Base-by-base conservation (phyloP, 2,329 filamentous ascomycete genomes). In the Magnaporthales sp. region DNA sequence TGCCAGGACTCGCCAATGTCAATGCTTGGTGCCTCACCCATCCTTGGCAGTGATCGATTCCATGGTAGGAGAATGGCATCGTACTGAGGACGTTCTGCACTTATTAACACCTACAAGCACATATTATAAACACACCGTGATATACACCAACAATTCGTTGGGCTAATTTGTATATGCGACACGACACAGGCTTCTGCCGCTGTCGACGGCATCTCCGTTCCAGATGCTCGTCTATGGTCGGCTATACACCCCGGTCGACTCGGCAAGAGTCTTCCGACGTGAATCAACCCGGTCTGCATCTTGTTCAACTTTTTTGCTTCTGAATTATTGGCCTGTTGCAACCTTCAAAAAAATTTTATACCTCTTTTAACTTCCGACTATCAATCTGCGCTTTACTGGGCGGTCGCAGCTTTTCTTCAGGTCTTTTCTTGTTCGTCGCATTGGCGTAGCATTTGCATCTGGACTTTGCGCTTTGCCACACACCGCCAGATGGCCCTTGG, bases 51-150 rank as follows among this genome's bases (percentile, higher is more conserved):
- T 65, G 84, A 87, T 70, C 81, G 85, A 72, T 79, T 80, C 67
- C 80, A 83, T 71, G 79, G 82, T 70, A 82, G 86, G 73, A 85
- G 87, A 65, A 86, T 89, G 84, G 86, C 83, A 65, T 89, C 87
- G 11, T 89, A 87, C 75, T 89, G 78, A 82, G 24, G 8, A 58
- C 7, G 62, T 19, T 15, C n/a, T 8, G 38, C 31, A 32, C 10
- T 46, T 15, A 38, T 15, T 11, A 32, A 32, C 15, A 29, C 11
- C 30, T n/a, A 32, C 29, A 31, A 15, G 30, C 62, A 38, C 38
- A 32, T 63, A 38, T 19, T 32, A 31, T 15, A 31, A 13, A 38
- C 27, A 24, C n/a, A 10, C 29, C 22, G 62, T 26, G n/a, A 63
- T 29, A 32, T 58, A 58, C 54, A 58, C 54, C 62, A 46, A 63